Percentiles rank a stretch among this genome's conserved stretches.
phyloP scores from a whole-genome alignment of 2,329 filamentous ascomycete species.

The Fusarium sp. region DNA sequence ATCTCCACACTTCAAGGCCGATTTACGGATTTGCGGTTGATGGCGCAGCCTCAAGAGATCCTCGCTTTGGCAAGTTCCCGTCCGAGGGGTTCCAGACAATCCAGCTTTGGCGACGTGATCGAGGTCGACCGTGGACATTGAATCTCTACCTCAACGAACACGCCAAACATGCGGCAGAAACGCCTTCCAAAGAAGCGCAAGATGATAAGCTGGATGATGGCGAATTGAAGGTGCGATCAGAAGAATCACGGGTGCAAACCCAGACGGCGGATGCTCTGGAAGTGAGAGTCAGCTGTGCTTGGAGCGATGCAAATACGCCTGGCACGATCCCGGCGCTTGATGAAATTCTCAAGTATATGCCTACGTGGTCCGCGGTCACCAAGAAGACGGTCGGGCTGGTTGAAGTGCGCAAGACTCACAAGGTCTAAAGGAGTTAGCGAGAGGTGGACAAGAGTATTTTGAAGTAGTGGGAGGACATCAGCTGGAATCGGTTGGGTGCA shows the following conservation, averaged over 20 bases:
- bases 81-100: slow-evolving; percentile 77
- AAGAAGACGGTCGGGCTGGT: slow-evolving; percentile 86
- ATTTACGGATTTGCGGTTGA: slow-evolving; percentile 76
- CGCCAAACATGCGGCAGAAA: not conserved
- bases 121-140: slow-evolving; percentile 83
- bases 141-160: slow-evolving; percentile 48
- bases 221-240: slow-evolving; percentile 33
- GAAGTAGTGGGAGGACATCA: not conserved
- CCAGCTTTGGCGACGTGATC: slow-evolving; percentile 86
- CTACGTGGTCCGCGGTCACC: slow-evolving; percentile 83
- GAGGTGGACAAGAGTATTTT: not conserved
- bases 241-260: not conserved
- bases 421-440: slow-evolving; percentile 15
- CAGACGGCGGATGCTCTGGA: slow-evolving; percentile 58
- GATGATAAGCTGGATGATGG: slow-evolving; percentile 12
- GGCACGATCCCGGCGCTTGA: slow-evolving; percentile 87
- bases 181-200: not conserved
- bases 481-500: slow-evolving; percentile 6
- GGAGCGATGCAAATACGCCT: slow-evolving; percentile 85
- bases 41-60: slow-evolving; percentile 72
- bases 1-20: slow-evolving; percentile 78
- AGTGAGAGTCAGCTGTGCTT: slow-evolving; percentile 83
- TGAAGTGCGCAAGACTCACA: slow-evolving; percentile 79
- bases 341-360: slow-evolving; percentile 82
- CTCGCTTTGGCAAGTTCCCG: slow-evolving; percentile 76